Conservation (phyloP, 768 basidiomycete species). For the Pulveroboletus frians region DNA sequence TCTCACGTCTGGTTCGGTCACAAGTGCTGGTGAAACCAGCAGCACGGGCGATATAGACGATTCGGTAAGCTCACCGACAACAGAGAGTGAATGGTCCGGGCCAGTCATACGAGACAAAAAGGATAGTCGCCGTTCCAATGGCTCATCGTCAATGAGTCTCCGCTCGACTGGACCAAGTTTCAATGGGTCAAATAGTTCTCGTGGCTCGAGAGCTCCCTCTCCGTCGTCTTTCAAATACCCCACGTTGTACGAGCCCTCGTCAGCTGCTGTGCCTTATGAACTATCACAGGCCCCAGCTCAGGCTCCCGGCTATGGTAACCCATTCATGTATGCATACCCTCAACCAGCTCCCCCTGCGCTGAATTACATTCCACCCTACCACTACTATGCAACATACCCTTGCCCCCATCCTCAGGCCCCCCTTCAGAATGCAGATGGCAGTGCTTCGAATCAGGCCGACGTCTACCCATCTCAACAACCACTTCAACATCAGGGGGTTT, state of each 20-base stretch:
- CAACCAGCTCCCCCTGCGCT: conserved; percentile 32
- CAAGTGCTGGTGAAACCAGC: conserved; percentile 51
- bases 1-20: conserved; percentile 62
- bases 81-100: conserved; percentile 79
- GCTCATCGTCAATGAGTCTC: conserved; percentile 57
- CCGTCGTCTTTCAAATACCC: conserved; percentile 70
- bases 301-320: conserved; percentile 27
- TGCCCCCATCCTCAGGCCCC: conserved; percentile 46
- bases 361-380: conserved; percentile 38
- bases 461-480: conserved; percentile 30
- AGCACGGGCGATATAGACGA: conserved; percentile 66
- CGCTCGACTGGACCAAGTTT: conserved; percentile 49
- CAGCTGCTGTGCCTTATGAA: conserved; percentile 27
- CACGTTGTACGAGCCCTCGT: conserved; percentile 60
- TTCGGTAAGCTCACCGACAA: conserved; percentile 62
- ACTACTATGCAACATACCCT: conserved; percentile 44
- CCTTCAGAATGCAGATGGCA: conserved; percentile 36
- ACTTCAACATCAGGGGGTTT: conserved; percentile 29
- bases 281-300: conserved; percentile 30
- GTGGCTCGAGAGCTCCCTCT: conserved; percentile 69
- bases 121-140: conserved; percentile 47
- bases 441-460: conserved; percentile 27
- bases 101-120: conserved; percentile 53
- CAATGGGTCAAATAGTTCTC: conserved; percentile 56
- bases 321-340: conserved; percentile 39